phyloP scores from a whole-genome alignment of 148 eudicot genomes.

The Fagopyrum homotropicum region DNA sequence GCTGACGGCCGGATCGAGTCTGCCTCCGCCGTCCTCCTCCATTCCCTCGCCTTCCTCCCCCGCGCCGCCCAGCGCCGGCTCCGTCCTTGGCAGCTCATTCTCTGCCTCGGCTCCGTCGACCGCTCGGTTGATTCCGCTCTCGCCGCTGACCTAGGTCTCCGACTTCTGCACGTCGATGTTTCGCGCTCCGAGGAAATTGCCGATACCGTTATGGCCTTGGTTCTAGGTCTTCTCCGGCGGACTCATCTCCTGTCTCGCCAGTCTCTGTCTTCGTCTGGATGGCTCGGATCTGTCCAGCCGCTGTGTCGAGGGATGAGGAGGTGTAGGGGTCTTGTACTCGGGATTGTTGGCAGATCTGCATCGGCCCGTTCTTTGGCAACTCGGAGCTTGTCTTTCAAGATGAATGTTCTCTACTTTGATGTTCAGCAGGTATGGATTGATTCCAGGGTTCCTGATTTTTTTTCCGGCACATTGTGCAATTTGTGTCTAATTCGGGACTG shows the following conservation, averaged over 20 bases:
- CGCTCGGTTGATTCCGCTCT: conserved; percentile 81
- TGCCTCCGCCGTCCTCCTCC: conserved; percentile 79
- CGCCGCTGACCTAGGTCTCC: conserved; percentile 78
- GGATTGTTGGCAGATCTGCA: conserved; percentile 94
- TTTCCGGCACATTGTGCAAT: not conserved
- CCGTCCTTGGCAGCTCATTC: conserved; percentile 78
- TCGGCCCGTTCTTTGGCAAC: conserved; percentile 79
- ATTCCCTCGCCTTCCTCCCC: conserved; percentile 91
- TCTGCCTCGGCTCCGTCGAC: conserved; percentile 94
- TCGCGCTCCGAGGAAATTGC: conserved; percentile 90
- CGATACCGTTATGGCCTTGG: conserved; percentile 83
- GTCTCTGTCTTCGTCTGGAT: conserved; percentile 77
- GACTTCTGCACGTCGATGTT: conserved; percentile 81
- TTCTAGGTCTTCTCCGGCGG: conserved; percentile 68
- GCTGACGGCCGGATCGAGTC: conserved; percentile 70
- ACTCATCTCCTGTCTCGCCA: conserved; percentile 82
- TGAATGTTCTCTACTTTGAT: conserved; percentile 94
- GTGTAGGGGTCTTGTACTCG: conserved; percentile 86
- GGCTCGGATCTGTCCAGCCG: conserved; percentile 97
- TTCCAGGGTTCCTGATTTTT: not conserved
- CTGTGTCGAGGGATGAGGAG: conserved; percentile 95
- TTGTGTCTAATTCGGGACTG: not conserved
- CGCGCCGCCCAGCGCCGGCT: conserved; percentile 98
- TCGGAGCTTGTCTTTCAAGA: conserved; percentile 91
- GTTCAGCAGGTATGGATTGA: conserved; percentile 40